phyloP scores from a whole-genome alignment of 176 grass and related monocot genomes.

The Olyra latifolia region DNA sequence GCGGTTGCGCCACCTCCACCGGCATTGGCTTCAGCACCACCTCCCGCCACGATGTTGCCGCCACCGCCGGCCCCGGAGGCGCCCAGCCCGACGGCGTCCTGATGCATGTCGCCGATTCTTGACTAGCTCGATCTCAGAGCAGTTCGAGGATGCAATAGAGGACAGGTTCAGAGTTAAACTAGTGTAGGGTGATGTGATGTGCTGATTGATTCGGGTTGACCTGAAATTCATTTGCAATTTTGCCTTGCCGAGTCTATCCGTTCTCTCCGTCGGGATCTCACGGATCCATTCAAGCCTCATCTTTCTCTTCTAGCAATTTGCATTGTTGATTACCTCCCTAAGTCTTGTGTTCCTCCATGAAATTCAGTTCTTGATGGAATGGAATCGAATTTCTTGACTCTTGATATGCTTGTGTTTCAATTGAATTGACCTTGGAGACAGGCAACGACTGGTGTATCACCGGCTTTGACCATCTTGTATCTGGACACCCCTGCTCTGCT shows the following conservation, averaged over 20 bases:
- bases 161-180: not conserved
- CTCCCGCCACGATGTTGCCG: not conserved
- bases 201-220: not conserved
- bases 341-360: not conserved
- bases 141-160: not conserved
- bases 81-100: constrained; percentile 38
- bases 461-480: not conserved
- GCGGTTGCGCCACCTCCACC: constrained; percentile 12
- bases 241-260: not conserved
- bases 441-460: not conserved
- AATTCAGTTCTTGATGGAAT: constrained; percentile 3
- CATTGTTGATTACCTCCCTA: not conserved
- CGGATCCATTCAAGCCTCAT: not conserved
- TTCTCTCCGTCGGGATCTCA: not conserved
- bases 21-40: not conserved
- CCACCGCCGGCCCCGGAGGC: constrained; percentile 13
- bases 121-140: not conserved
- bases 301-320: not conserved
- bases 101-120: constrained; percentile 4
- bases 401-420: not conserved
- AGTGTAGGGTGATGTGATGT: not conserved
- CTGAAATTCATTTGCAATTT: not conserved
- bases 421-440: not conserved
- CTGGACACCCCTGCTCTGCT: not conserved
- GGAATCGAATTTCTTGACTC: not conserved